phyloP scores from a whole-genome alignment of 805 yeast genomes.

The Ogataea pini region DNA sequence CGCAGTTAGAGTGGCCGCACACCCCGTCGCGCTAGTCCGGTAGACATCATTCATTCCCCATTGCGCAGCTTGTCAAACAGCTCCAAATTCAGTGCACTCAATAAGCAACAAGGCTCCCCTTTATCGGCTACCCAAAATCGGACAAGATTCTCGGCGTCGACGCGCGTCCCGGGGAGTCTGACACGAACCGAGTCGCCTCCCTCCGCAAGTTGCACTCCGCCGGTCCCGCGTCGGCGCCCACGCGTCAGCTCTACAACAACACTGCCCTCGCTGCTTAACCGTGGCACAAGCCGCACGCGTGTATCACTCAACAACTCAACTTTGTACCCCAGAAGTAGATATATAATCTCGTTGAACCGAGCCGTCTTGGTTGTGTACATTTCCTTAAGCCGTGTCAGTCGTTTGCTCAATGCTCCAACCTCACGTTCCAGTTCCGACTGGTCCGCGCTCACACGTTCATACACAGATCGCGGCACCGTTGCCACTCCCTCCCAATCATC shows the following conservation, averaged over 20 bases:
- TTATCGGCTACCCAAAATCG: slow-evolving; percentile 67
- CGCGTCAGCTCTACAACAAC: slow-evolving; percentile 25
- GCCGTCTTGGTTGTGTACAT: slow-evolving; percentile 65
- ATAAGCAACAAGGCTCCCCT: slow-evolving; percentile 72
- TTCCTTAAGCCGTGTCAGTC: slow-evolving; percentile 52
- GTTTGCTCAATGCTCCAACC: slow-evolving; percentile 51
- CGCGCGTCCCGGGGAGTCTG: slow-evolving; percentile 37
- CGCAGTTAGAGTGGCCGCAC: background rate
- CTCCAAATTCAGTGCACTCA: slow-evolving; percentile 71
- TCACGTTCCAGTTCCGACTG: slow-evolving; percentile 47
- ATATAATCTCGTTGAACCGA: slow-evolving; percentile 68
- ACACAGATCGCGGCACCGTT: slow-evolving; percentile 58
- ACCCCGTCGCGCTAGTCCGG: slow-evolving; percentile 5
- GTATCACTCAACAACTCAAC: slow-evolving; percentile 64
- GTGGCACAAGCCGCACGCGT: slow-evolving; percentile 49
- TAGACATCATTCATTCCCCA: slow-evolving; percentile 1
- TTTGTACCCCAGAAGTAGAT: slow-evolving; percentile 68
- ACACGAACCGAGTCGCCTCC: slow-evolving; percentile 17
- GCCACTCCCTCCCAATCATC: slow-evolving; percentile 25
- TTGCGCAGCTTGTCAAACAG: slow-evolving; percentile 47
- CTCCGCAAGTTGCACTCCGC: slow-evolving; percentile 6
- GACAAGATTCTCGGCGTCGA: slow-evolving; percentile 57
- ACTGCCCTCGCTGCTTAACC: slow-evolving; percentile 24
- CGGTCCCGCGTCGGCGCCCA: slow-evolving; percentile 2
- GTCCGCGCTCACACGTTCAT: slow-evolving; percentile 62